Percentiles rank a stretch among this genome's conserved stretches.
Evolutionary conservation across 768 basidiomycete genomes (phyloP).

Genomic region (Xanthoconium purpureum): DNA sequence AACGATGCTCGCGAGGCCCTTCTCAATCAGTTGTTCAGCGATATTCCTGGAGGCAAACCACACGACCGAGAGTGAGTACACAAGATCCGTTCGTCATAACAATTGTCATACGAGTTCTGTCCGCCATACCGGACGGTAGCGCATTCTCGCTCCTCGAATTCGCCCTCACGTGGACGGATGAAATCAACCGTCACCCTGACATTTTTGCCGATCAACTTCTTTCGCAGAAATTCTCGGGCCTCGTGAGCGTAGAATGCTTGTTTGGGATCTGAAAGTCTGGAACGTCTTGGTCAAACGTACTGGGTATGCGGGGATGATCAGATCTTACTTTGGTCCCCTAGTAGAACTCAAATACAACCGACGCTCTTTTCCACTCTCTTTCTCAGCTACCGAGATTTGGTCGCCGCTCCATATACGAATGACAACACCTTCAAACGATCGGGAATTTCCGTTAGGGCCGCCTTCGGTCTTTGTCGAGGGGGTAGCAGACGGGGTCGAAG

Average conservation of each 20-base stretch:
- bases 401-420: slow-evolving; percentile 90
- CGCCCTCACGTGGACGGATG: slow-evolving; percentile 85
- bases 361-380: slow-evolving; percentile 70
- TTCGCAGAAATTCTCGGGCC: slow-evolving; percentile 89
- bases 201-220: slow-evolving; percentile 86
- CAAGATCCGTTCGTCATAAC: background rate
- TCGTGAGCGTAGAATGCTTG: slow-evolving; percentile 88
- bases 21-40: slow-evolving; percentile 90
- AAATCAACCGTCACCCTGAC: slow-evolving; percentile 88
- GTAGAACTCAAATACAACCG: slow-evolving; percentile 87
- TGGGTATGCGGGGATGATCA: background rate
- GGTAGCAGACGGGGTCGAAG: slow-evolving; percentile 34
- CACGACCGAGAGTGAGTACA: slow-evolving; percentile 5
- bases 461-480: slow-evolving; percentile 47
- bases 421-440: slow-evolving; percentile 78
- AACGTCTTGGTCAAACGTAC: slow-evolving; percentile 2
- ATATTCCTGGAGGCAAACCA: slow-evolving; percentile 58
- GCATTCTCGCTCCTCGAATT: slow-evolving; percentile 91
- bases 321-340: slow-evolving; percentile 70
- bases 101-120: slow-evolving; percentile 62
- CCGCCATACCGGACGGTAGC: slow-evolving; percentile 84
- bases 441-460: slow-evolving; percentile 40
- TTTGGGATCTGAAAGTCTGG: slow-evolving; percentile 78
- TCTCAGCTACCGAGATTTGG: slow-evolving; percentile 78
- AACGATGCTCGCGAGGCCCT: slow-evolving; percentile 84